phyloP scores from a whole-genome alignment of 176 grass and related monocot genomes.

The Eleusine coracana region DNA sequence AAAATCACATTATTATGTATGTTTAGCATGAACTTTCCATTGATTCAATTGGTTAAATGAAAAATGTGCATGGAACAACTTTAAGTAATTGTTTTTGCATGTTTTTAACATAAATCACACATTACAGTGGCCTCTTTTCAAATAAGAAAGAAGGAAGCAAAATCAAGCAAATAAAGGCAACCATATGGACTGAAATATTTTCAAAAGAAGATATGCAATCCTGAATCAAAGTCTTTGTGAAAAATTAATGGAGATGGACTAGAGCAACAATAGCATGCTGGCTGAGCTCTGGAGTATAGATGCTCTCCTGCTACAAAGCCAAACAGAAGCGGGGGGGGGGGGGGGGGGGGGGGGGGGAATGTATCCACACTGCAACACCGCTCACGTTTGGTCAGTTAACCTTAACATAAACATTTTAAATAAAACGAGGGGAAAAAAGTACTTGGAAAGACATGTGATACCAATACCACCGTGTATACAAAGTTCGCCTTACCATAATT shows the following conservation, averaged over 20 bases:
- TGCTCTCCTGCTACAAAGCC: background rate
- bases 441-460: background rate
- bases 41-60: background rate
- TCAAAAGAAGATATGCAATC: conserved; percentile 16
- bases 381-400: background rate
- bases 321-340: no score
- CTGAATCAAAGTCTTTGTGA: background rate
- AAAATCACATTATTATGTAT: background rate
- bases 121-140: no score
- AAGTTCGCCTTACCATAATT: background rate
- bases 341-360: no score
- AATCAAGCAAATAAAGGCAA: background rate
- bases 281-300: background rate
- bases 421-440: background rate
- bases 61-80: background rate
- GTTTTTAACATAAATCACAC: background rate
- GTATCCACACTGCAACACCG: background rate
- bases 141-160: background rate
- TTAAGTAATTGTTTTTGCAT: background rate
- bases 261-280: no score
- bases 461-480: background rate
- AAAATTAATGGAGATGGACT: background rate
- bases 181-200: background rate
- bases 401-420: background rate
- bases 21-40: background rate